Base-by-base conservation (phyloP, 768 basidiomycete species). In the Lepiota subincarnata region DNA sequence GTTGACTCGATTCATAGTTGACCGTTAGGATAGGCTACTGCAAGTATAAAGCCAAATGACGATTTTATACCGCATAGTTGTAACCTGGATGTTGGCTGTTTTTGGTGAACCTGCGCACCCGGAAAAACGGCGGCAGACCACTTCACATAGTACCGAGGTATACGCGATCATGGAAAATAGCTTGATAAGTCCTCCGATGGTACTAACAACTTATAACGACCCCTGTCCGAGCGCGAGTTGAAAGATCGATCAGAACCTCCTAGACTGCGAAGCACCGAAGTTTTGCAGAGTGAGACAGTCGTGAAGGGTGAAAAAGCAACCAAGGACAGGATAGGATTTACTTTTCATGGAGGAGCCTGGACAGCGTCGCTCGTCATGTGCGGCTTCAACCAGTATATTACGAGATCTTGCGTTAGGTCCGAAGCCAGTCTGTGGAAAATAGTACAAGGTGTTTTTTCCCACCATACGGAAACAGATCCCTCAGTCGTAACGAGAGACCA, bases 1-100 rank as follows among this genome's bases (percentile, higher is more conserved):
- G 22, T 68, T 61, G 36, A 72, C 51, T 50, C 59, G 68, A 50
- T 61, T 57, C 73, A 74, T 74, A 28, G 38, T 61, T 44, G 12
- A 50, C 44, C 39, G 49, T 50, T 22, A 26, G 36, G 16, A 34
- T 24, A 42, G 36, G 39, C 35, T 18, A 24, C 11, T 46, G n/a
- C 36, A 46, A 3, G 8, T 3, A 19, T 6, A 8, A 22, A 31
- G 16, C n/a, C 22, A 28, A 20, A 18, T 34, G 7, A 18, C 26
- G 26, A 35, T 54, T 41, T 47, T 54, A 54, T 54, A 48, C 16
- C 2, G 10, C 31, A 31, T 31, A 31, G 31, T 7, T 31, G 7
- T 6, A 31, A 31, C 31, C 31, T 31, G 8, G 31, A 31, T 11
- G 31, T 11, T 4, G 8, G 31, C 8, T 31, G 31, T 31, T 31